Evolutionary conservation across 2,329 filamentous ascomycete species (phyloP).

Genomic region (Aphanocladium album): DNA sequence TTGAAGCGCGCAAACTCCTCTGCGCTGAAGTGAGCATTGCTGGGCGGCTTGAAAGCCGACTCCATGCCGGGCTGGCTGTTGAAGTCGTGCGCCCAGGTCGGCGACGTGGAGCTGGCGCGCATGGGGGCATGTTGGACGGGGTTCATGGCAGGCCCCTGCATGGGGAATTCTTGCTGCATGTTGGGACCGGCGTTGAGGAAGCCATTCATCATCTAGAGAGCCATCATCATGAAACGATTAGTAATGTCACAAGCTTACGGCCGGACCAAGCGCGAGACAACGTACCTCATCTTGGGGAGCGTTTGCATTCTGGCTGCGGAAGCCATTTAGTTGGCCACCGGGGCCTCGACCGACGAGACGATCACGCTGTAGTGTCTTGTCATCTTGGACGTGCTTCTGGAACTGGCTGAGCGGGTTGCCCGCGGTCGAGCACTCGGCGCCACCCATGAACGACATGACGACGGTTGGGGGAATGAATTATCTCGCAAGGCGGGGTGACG

Average conservation of each 20-base stretch:
- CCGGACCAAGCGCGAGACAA: conserved; percentile 11
- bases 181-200: conserved; percentile 77
- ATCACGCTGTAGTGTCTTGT: conserved; percentile 91
- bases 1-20: conserved; percentile 88
- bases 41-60: conserved; percentile 58
- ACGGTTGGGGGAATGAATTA: conserved; percentile 11
- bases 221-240: conserved; percentile 21
- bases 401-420: conserved; percentile 96
- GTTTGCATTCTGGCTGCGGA: conserved; percentile 66
- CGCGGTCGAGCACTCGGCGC: conserved; percentile 93
- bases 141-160: conserved; percentile 45
- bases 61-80: conserved; percentile 64
- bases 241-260: conserved; percentile 20
- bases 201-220: conserved; percentile 79
- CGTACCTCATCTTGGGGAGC: conserved; percentile 68
- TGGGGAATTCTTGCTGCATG: conserved; percentile 50
- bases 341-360: conserved; percentile 73
- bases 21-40: conserved; percentile 62
- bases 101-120: conserved; percentile 49
- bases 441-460: conserved; percentile 89
- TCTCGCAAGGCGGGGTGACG: conserved; percentile 13
- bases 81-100: conserved; percentile 51
- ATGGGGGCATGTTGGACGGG: conserved; percentile 47
- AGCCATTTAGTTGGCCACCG: conserved; percentile 66
- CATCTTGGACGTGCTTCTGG: conserved; percentile 93